Percentiles rank a stretch among this genome's conserved stretches.
Evolutionary conservation across 1,139 yeast species (phyloP).

Genomic region (Entelexis sorbosivorans): DNA sequence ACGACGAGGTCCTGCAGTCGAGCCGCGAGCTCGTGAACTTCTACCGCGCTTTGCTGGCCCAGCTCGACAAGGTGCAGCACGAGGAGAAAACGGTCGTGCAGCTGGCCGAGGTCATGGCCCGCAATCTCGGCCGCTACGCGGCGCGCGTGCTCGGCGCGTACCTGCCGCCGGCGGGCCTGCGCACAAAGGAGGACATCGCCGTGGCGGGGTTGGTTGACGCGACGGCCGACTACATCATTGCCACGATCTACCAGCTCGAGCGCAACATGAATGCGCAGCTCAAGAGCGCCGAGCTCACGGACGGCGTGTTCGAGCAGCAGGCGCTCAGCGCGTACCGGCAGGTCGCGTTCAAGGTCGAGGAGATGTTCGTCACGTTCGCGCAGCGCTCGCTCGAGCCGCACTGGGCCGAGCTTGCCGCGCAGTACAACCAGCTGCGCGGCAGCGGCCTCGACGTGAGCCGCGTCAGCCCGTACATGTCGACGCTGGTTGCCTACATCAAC

Average conservation of each 20-base stretch:
- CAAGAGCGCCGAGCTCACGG: constrained; percentile 16
- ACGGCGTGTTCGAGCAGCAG: constrained; percentile 14
- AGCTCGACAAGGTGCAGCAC: constrained; percentile 61
- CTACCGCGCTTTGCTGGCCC: constrained; percentile 62
- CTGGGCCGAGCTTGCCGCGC: constrained; percentile 66
- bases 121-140: constrained; percentile 57
- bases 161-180: constrained; percentile 27
- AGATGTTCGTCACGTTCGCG: constrained; percentile 47
- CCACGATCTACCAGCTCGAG: constrained; percentile 66
- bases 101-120: constrained; percentile 53
- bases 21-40: constrained; percentile 77
- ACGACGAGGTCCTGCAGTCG: constrained; percentile 55
- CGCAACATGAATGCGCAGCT: constrained; percentile 48
- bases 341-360: constrained; percentile 23
- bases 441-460: constrained; percentile 14
- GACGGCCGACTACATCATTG: constrained; percentile 81
- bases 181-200: constrained; percentile 42
- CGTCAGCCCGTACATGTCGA: constrained; percentile 17
- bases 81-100: constrained; percentile 38
- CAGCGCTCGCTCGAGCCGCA: constrained; percentile 52
- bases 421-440: constrained; percentile 12
- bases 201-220: constrained; percentile 65
- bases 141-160: constrained; percentile 49
- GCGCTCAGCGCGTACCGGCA: constrained; percentile 14
- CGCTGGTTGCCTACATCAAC: constrained; percentile 5